Percentiles rank a stretch among this genome's conserved stretches.
phyloP scores from a whole-genome alignment of 2,329 filamentous ascomycete genomes.

The Tolypocladium amazonense region DNA sequence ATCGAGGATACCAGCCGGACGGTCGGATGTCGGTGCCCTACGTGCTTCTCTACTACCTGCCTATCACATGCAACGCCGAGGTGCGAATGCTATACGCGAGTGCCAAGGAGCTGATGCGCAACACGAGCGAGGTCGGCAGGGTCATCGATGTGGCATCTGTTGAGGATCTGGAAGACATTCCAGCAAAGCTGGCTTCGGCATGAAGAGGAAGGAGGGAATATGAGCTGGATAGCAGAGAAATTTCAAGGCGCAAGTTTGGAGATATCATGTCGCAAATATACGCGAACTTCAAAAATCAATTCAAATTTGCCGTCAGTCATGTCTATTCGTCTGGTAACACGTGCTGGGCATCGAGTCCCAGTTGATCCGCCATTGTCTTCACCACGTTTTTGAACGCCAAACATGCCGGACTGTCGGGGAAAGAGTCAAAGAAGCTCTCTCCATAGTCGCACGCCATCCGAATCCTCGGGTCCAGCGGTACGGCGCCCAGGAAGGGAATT shows the following conservation, averaged over 20 bases:
- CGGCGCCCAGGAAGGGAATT: slow-evolving; percentile 79
- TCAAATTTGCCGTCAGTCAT: slow-evolving; percentile 2
- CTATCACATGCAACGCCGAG: slow-evolving; percentile 79
- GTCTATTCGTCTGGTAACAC: slow-evolving; percentile 32
- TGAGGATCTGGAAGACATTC: slow-evolving; percentile 77
- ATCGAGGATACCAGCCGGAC: slow-evolving; percentile 45
- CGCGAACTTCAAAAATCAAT: slow-evolving; percentile 1
- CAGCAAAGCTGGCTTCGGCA: slow-evolving; percentile 43
- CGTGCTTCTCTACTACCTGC: slow-evolving; percentile 89
- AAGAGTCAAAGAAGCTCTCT: slow-evolving; percentile 92
- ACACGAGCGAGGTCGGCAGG: slow-evolving; percentile 78
- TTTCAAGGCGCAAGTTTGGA: background rate
- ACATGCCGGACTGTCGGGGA: slow-evolving; percentile 86
- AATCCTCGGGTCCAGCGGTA: slow-evolving; percentile 87
- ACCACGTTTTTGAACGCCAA: slow-evolving; percentile 74
- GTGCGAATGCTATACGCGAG: slow-evolving; percentile 90
- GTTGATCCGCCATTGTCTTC: slow-evolving; percentile 53
- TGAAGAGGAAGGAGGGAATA: background rate
- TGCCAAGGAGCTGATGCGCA: slow-evolving; percentile 91
- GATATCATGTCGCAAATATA: slow-evolving; percentile 2
- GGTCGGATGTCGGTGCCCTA: slow-evolving; percentile 86
- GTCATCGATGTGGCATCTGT: slow-evolving; percentile 75
- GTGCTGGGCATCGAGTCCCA: slow-evolving; percentile 50
- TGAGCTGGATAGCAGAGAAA: background rate
- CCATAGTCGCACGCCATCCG: slow-evolving; percentile 96